Evolutionary conservation across 768 basidiomycete species (phyloP).

Genomic region (Suillus hirtellus): DNA sequence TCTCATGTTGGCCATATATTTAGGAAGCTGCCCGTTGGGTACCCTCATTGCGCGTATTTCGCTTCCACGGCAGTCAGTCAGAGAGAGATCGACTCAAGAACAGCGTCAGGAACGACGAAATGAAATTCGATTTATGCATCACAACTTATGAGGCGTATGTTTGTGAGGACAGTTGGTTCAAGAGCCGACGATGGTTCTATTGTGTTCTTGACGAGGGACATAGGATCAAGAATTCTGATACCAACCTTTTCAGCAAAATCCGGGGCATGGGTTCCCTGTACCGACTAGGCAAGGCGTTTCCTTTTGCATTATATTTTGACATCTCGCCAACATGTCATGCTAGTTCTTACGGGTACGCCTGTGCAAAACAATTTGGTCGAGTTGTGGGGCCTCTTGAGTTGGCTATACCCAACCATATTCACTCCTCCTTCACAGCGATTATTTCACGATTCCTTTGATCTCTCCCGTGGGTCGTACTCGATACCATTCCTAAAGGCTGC

Average conservation of each 20-base stretch:
- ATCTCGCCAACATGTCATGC: background rate
- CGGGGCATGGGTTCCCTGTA: conserved; percentile 57
- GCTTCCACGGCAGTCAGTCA: conserved; percentile 58
- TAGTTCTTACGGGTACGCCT: conserved; percentile 74
- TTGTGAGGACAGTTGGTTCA: conserved; percentile 61
- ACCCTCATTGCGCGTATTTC: conserved; percentile 51
- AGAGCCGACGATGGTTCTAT: conserved; percentile 55
- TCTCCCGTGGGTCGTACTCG: conserved; percentile 52
- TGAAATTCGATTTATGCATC: conserved; percentile 50
- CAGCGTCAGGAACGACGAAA: conserved; percentile 37
- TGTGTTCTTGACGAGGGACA: conserved; percentile 70
- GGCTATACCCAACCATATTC: conserved; percentile 57
- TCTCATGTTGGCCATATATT: background rate
- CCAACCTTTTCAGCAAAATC: conserved; percentile 51
- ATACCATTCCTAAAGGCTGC: conserved; percentile 48
- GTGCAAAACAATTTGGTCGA: conserved; percentile 67
- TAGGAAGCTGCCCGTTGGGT: conserved; percentile 58
- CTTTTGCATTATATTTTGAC: background rate
- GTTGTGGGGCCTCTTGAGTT: conserved; percentile 56
- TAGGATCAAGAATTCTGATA: conserved; percentile 69
- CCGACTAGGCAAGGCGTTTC: conserved; percentile 46
- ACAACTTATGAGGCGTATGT: conserved; percentile 71
- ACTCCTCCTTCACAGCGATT: conserved; percentile 44
- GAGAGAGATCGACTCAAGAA: conserved; percentile 60
- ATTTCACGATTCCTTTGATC: conserved; percentile 56